These are phyloP conservation scores for Syzygium aqueum DNA, from an alignment of 345 rosid genomes.

Conservation along the genomic window DNA sequence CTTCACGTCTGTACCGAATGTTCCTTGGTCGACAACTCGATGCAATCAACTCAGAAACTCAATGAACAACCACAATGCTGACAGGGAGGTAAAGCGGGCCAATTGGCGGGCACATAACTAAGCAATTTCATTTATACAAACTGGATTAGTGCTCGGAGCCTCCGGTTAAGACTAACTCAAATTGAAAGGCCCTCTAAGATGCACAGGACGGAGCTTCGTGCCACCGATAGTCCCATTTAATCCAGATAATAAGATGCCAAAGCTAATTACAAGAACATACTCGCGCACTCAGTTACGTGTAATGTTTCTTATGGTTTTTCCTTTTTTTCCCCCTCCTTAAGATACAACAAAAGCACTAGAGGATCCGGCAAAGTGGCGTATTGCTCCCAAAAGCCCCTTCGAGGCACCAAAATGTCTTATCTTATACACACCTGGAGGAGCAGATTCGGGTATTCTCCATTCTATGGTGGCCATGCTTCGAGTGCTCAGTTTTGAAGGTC, in stretches of 20 bases:
- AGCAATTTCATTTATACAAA: background rate
- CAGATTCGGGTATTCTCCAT: slow-evolving; percentile 73
- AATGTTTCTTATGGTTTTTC: background rate
- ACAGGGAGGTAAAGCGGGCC: background rate
- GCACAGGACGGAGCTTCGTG: background rate
- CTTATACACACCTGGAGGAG: slow-evolving; percentile 71
- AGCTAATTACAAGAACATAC: background rate
- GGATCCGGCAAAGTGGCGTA: slow-evolving; percentile 61
- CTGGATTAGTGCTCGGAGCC: background rate
- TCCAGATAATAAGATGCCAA: background rate
- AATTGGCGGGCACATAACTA: background rate
- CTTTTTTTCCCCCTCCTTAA: slow-evolving; percentile 6
- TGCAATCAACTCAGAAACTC: background rate
- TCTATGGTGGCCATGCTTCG: background rate
- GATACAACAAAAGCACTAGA: slow-evolving; percentile 64
- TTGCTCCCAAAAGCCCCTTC: slow-evolving; percentile 38
- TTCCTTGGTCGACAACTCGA: background rate
- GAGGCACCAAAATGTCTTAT: slow-evolving; percentile 72
- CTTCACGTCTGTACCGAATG: background rate
- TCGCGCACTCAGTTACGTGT: background rate
- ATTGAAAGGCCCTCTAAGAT: background rate
- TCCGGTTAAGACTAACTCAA: background rate
- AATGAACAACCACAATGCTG: background rate
- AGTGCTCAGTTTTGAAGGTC: slow-evolving; percentile 13
- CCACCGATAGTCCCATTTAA: background rate